phyloP scores from a whole-genome alignment of 805 yeast species.

The Danielia oregonensis region DNA sequence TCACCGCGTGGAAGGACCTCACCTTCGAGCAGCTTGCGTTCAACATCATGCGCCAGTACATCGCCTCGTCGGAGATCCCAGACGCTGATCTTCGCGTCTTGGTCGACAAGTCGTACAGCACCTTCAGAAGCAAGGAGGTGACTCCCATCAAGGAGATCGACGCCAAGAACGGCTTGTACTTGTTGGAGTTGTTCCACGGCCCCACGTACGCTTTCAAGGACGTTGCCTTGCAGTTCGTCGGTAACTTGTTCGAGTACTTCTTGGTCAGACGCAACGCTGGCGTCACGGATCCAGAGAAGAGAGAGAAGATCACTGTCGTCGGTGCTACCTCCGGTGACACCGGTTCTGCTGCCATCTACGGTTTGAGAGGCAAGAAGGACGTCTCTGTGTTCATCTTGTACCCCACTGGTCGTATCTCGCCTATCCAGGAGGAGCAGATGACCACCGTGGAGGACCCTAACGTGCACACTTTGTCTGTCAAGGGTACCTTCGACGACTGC shows the following conservation, averaged over 20 bases:
- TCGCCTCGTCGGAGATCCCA: slow-evolving; percentile 70
- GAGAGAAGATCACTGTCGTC: slow-evolving; percentile 88
- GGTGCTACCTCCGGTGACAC: slow-evolving; percentile 99
- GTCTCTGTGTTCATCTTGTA: slow-evolving; percentile 95
- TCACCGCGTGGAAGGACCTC: slow-evolving; percentile 66
- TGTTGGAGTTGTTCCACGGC: slow-evolving; percentile 95
- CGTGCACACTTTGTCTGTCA: slow-evolving; percentile 92
- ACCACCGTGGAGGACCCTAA: slow-evolving; percentile 90
- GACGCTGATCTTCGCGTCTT: slow-evolving; percentile 60
- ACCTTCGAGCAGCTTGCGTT: slow-evolving; percentile 85
- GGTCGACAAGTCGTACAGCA: slow-evolving; percentile 73
- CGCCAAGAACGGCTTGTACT: slow-evolving; percentile 54
- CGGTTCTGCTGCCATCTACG: slow-evolving; percentile 98
- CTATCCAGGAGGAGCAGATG: slow-evolving; percentile 98
- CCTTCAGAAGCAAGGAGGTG: slow-evolving; percentile 83
- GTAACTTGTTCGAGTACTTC: slow-evolving; percentile 93
- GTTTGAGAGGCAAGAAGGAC: slow-evolving; percentile 93
- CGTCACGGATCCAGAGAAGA: slow-evolving; percentile 46
- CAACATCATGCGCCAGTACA: slow-evolving; percentile 78
- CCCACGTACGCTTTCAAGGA: slow-evolving; percentile 99
- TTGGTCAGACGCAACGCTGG: slow-evolving; percentile 66
- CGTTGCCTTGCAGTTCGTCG: slow-evolving; percentile 97
- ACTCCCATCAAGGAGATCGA: slow-evolving; percentile 78
- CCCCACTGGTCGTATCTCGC: slow-evolving; percentile 97
- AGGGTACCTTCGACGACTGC: slow-evolving; percentile 97